Evolutionary conservation across 2,329 filamentous ascomycete genomes (phyloP).

Genomic region (Apiospora pterosperma): DNA sequence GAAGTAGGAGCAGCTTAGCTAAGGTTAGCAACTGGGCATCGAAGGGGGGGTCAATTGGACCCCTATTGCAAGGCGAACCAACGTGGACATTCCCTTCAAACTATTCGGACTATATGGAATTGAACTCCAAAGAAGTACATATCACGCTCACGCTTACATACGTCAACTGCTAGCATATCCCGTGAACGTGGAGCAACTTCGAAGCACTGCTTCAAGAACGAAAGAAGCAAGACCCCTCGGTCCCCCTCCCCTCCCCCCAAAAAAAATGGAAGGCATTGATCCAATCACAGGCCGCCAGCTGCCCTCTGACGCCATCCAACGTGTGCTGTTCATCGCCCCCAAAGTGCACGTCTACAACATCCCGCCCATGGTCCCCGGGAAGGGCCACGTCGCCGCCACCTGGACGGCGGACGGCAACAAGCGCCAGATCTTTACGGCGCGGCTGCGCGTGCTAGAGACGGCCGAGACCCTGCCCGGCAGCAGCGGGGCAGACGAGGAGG

Average conservation of each 20-base stretch:
- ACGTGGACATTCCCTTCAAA: not conserved
- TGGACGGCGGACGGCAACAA: conserved; percentile 71
- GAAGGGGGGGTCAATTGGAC: conserved; percentile 1
- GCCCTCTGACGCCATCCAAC: conserved; percentile 75
- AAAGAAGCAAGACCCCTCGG: not conserved
- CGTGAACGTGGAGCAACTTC: too few relatives aligned
- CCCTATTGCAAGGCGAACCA: not conserved
- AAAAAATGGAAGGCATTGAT: conserved; percentile 61
- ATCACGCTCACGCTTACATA: not conserved
- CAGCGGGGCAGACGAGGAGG: conserved; percentile 4
- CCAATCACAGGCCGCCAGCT: conserved; percentile 67
- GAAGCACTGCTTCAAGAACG: not conserved
- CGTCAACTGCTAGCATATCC: not conserved
- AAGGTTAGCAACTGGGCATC: not conserved
- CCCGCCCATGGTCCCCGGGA: conserved; percentile 72
- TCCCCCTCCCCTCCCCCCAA: not conserved
- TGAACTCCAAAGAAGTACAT: not conserved
- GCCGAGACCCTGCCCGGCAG: conserved; percentile 47
- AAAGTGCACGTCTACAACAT: conserved; percentile 85
- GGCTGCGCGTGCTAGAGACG: conserved; percentile 75
- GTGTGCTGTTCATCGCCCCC: conserved; percentile 73
- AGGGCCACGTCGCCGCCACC: conserved; percentile 71
- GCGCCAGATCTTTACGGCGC: conserved; percentile 81
- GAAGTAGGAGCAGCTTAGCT: not conserved
- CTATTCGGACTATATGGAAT: not conserved